Percentiles rank a stretch among this genome's conserved stretches.
These are phyloP conservation scores for Trichophyton simii DNA, from an alignment of 2,329 filamentous ascomycete genomes.

Conservation along the genomic window DNA sequence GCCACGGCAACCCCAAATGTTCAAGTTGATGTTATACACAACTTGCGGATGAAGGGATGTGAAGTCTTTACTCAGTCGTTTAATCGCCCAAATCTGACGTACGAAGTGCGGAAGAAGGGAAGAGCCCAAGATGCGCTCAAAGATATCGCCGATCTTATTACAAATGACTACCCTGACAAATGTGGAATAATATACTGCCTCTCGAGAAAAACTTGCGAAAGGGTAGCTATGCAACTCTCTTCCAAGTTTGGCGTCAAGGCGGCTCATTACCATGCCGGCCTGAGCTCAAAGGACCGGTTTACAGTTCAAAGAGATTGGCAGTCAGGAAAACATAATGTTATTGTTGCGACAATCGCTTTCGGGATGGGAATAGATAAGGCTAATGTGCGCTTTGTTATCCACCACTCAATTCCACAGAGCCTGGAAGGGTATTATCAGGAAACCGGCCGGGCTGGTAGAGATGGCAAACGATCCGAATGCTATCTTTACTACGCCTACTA, in stretches of 20 bases:
- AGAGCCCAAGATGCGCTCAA: constrained; percentile 44
- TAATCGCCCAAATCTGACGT: constrained; percentile 88
- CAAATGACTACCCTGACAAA: constrained; percentile 53
- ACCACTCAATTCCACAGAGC: constrained; percentile 85
- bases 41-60: constrained; percentile 69
- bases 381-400: constrained; percentile 91
- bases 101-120: constrained; percentile 65
- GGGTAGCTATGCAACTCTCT: constrained; percentile 57
- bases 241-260: constrained; percentile 55
- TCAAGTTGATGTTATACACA: constrained; percentile 80
- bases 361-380: constrained; percentile 99
- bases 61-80: constrained; percentile 83
- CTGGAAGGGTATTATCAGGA: constrained; percentile 98
- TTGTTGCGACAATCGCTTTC: constrained; percentile 96
- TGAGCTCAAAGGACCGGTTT: constrained; percentile 56
- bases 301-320: constrained; percentile 75
- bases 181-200: constrained; percentile 91
- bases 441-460: constrained; percentile 84
- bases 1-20: constrained; percentile 92
- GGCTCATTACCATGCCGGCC: constrained; percentile 72
- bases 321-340: constrained; percentile 62
- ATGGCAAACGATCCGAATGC: constrained; percentile 76
- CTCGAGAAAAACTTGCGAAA: constrained; percentile 70
- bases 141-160: constrained; percentile 49
- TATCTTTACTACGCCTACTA: constrained; percentile 77